Percentiles rank a stretch among this genome's conserved stretches.
These are phyloP conservation scores for Fusarium nygamai DNA, from an alignment of 2,329 filamentous ascomycete species.

Conservation along the genomic window DNA sequence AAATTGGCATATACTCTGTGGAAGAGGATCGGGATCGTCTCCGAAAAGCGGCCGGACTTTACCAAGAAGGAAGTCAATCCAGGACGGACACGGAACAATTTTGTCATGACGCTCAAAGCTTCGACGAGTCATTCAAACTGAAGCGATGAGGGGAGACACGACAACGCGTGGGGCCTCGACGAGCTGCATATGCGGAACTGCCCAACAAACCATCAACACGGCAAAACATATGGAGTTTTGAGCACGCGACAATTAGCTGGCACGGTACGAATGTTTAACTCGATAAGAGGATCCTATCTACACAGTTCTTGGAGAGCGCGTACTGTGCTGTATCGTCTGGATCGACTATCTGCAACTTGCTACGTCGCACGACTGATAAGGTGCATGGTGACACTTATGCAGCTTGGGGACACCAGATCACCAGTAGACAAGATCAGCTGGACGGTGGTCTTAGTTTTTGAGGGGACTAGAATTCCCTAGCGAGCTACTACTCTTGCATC, in stretches of 20 bases:
- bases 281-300: slow-evolving; percentile 18
- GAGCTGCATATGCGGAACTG: slow-evolving; percentile 41
- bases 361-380: slow-evolving; percentile 34
- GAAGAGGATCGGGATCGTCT: slow-evolving; percentile 56
- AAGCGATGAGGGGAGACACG: slow-evolving; percentile 16
- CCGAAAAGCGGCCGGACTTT: slow-evolving; percentile 35
- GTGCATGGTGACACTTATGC: slow-evolving; percentile 31
- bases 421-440: slow-evolving; percentile 36
- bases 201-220: slow-evolving; percentile 34
- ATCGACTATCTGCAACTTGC: slow-evolving; percentile 24
- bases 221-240: slow-evolving; percentile 17
- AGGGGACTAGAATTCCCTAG: slow-evolving; percentile 39
- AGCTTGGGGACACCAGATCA: slow-evolving; percentile 32
- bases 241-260: slow-evolving; percentile 10
- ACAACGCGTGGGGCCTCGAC: slow-evolving; percentile 25
- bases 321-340: slow-evolving; percentile 19
- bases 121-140: slow-evolving; percentile 30
- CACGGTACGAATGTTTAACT: slow-evolving; percentile 5
- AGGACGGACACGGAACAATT: slow-evolving; percentile 86
- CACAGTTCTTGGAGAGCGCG: slow-evolving; percentile 16
- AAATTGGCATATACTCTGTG: slow-evolving; percentile 94
- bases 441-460: slow-evolving; percentile 38
- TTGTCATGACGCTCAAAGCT: slow-evolving; percentile 75
- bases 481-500: slow-evolving; percentile 36
- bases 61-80: slow-evolving; percentile 80